phyloP scores from a whole-genome alignment of 306 rosid species.

The Acmispon strigosus region DNA sequence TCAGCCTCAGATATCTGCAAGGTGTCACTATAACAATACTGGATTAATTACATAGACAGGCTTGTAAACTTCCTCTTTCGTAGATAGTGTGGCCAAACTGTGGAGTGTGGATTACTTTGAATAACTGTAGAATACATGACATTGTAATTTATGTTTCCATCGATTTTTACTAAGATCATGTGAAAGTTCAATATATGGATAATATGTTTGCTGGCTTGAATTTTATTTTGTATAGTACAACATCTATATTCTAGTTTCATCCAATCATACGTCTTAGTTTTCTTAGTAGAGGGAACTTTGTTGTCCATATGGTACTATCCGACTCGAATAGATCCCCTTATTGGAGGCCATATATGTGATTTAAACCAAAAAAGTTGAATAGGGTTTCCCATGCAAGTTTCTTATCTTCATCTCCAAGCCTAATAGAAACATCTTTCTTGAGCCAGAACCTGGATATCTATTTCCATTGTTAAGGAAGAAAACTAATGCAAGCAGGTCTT shows the following conservation, averaged over 20 bases:
- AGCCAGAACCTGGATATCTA: background rate
- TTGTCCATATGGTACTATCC: too few relatives aligned
- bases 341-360: too few relatives aligned
- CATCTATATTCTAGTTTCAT: background rate
- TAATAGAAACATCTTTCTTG: background rate
- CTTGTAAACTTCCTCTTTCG: constrained; percentile 27
- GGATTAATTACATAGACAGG: constrained; percentile 21
- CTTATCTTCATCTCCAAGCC: background rate
- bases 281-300: background rate
- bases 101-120: constrained; percentile 17
- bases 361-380: background rate
- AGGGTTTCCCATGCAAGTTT: constrained; percentile 8
- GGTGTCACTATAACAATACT: constrained; percentile 15
- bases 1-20: constrained; percentile 13
- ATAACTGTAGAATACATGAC: constrained; percentile 10
- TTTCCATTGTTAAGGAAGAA: background rate
- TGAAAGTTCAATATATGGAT: background rate
- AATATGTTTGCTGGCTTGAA: background rate
- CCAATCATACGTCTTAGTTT: background rate
- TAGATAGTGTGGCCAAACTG: constrained; percentile 23
- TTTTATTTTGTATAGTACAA: background rate
- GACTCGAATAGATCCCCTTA: too few relatives aligned
- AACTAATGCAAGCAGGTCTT: background rate
- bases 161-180: constrained; percentile 11
- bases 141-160: constrained; percentile 24